Base-by-base conservation (phyloP, 768 basidiomycete genomes). In the Amanita subjunquillea region DNA sequence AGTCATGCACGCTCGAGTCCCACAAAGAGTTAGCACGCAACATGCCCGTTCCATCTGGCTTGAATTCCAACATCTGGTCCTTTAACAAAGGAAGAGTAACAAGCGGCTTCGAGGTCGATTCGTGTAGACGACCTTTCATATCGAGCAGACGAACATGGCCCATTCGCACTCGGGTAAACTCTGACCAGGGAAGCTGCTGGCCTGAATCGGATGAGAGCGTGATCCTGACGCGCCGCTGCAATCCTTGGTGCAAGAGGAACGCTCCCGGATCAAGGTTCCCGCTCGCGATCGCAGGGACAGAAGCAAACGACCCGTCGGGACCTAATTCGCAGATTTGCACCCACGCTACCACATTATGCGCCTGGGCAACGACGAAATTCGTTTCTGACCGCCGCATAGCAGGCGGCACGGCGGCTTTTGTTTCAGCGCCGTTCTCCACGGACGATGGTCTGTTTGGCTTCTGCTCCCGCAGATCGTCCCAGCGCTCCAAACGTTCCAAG, bases 1-100 rank as follows among this genome's bases (percentile, higher is more conserved):
- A 92, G 58, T 91, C 83, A 64, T 97, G 96, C 10, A 90, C 70
- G 53, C 92, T 91, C 1, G 91, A 91, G 68, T 99, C 96, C 94
- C 95, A 98, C 5, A 88, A 72, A 1, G 85, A 85, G 51, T 82
- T 79, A 7, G 82, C 83, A 20, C 75, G 69, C 42, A 97, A 65
- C 6, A 66, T 64, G 9, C 89, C 84, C 6, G 87, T 89, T 3
- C 95, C 94, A 66, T 97, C 93, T 1, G 85, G 75, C 59, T 74
- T 82, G 72, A 88, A 92, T 57, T 88, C 81, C 20, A 91, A 69
- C 1, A 62, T 65, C 68, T 88, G 86, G 17, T 87, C 81, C 64
- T 84, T 78, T 61, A 83, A 72, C 15, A 95, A 63, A 17, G 86
- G 86, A 25, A 95, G 73, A 3, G 82, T 87, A 41, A 86, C 77